Evolutionary conservation across 1,284 basidiomycete genomes (phyloP), one percentile per base, ranked within the genome.

Genomic region (Boletus holoroseus): DNA sequence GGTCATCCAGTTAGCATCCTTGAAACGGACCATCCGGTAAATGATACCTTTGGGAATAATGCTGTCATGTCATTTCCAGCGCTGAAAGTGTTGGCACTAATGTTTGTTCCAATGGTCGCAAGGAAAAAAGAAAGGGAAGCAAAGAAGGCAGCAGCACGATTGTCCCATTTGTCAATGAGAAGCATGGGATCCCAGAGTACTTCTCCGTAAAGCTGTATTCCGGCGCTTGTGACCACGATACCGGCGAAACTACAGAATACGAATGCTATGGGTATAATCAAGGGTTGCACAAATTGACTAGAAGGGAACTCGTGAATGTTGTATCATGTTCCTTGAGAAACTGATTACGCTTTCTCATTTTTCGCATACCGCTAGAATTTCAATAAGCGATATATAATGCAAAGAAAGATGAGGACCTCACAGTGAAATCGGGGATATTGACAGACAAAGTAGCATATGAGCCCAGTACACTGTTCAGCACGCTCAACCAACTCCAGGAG

Each of bases 141-240:
- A 62, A 87, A 83, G 73, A 87, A 87, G 48, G 80, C 77, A 6
- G 81, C 84, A 0, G 82, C 76, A 36, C 84, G 78, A 58, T 81
- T 83, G 56, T 81, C 76, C 78, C 79, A 82, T 42, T 72, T 71
- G 59, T 78, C 73, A 58, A 81, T 73, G 26, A 79, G 71, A 47
- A 64, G 59, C 37, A 76, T 61, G 18, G 78, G 72, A 57, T 78
- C 67, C 76, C 76, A 78, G 40, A 76, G 72, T 22, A 76, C 68
- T 47, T 76, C 66, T 27, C 76, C 79, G 54, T 83, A 83, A 9
- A 78, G 73, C 5, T 71, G 62, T 22, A 71, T 68, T 13, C 76
- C 74, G 31, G 75, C 73, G 28, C 73, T 76, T 3, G 77, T 76
- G 52, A 81, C 78, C 20, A 74, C 75, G 32, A 79, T 75, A n/a